A percentile compares a stretch with the other conserved stretches of the same genome.
phyloP scores from a whole-genome alignment of 495 filamentous ascomycete species.

The Tuber indicum region DNA sequence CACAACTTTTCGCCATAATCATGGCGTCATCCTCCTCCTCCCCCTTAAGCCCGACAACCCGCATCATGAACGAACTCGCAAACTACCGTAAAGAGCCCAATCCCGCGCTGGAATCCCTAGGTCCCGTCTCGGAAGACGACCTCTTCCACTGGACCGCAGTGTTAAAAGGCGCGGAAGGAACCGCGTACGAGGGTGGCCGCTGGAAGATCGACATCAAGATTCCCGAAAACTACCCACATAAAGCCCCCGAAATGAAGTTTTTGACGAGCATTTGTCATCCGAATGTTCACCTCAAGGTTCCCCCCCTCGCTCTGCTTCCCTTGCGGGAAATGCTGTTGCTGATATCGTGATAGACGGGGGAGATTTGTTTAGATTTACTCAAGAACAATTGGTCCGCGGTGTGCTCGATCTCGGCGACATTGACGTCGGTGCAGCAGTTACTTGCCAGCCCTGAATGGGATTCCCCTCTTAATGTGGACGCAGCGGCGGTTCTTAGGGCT shows the following conservation, averaged over 20 bases:
- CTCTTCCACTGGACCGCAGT: conserved; percentile 61
- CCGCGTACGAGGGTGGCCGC: conserved; percentile 54
- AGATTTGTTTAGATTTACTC: conserved; percentile 88
- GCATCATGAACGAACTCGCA: conserved; percentile 30
- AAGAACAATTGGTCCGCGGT: conserved; percentile 75
- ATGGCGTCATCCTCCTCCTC: conserved; percentile 10
- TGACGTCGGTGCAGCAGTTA: conserved; percentile 72
- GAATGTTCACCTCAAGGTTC: conserved; percentile 63
- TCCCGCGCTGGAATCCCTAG: conserved; percentile 25
- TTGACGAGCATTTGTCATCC: conserved; percentile 76
- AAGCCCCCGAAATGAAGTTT: conserved; percentile 72
- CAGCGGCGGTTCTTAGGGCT: conserved; percentile 66
- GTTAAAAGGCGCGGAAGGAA: conserved; percentile 50
- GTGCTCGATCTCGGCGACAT: conserved; percentile 68
- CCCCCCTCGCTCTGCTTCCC: neutral
- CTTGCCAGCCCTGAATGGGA: conserved; percentile 70
- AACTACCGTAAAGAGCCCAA: conserved; percentile 25
- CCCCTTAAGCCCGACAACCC: neutral
- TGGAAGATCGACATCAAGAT: conserved; percentile 76
- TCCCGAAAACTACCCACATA: conserved; percentile 68
- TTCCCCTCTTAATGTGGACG: conserved; percentile 82
- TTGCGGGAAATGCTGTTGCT: neutral
- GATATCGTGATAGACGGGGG: conserved; percentile 55
- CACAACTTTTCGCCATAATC: neutral
- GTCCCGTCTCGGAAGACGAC: conserved; percentile 49